Conservation (phyloP, 306 rosid genomes). For the Cicer pinnatifidum region DNA sequence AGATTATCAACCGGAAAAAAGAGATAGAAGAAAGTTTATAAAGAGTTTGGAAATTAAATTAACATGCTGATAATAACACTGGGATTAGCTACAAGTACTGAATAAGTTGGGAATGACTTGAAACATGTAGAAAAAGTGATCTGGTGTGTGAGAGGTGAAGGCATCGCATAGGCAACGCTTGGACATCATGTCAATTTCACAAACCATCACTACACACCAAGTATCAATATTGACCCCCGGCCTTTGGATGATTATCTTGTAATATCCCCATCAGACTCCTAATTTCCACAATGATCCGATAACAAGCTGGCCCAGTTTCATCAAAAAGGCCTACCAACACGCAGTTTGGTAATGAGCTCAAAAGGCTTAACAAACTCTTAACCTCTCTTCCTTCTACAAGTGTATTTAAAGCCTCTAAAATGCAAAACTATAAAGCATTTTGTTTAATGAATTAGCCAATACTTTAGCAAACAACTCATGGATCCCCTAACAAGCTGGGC, state of each 20-base stretch:
- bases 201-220: conserved; percentile 32
- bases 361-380: conserved; percentile 28
- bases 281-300: conserved; percentile 30
- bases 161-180: conserved; percentile 16
- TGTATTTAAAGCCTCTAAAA: conserved; percentile 35
- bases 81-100: conserved; percentile 21
- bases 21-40: conserved; percentile 27
- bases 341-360: conserved; percentile 5
- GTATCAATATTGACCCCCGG: conserved; percentile 26
- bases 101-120: conserved; percentile 3
- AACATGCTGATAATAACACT: conserved; percentile 27
- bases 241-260: conserved; percentile 25
- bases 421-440: conserved; percentile 24
- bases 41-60: conserved; percentile 7
- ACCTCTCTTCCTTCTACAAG: conserved; percentile 13
- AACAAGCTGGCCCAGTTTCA: conserved; percentile 30
- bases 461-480: conserved; percentile 6
- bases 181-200: conserved; percentile 29
- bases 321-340: conserved; percentile 5
- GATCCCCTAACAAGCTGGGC: conserved; percentile 12
- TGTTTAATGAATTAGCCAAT: conserved; percentile 18
- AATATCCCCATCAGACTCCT: conserved; percentile 36
- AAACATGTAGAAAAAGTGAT: conserved; percentile 9
- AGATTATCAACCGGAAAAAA: conserved; percentile 43
- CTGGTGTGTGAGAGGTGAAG: conserved; percentile 23